A percentile compares a stretch with the other conserved stretches of the same genome.
Evolutionary conservation across 495 filamentous ascomycete species (phyloP).

Genomic region (Trichoderma reesei): DNA sequence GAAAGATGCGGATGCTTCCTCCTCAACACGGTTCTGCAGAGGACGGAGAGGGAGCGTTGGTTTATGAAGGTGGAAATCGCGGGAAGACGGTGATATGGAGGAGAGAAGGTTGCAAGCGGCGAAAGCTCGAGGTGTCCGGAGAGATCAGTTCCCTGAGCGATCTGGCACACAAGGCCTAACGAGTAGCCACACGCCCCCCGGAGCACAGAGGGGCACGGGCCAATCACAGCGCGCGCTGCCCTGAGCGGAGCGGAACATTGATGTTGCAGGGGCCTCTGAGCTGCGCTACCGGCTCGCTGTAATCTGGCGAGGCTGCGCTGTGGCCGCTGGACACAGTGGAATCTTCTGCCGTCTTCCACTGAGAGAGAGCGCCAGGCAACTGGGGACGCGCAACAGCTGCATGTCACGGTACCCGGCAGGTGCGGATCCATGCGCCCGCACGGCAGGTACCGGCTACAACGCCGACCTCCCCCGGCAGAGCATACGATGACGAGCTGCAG

Average conservation of each 20-base stretch:
- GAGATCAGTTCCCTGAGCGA: not conserved
- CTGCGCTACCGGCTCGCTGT: not conserved
- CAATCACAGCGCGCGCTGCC: slow-evolving; percentile 8
- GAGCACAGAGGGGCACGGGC: slow-evolving; percentile 5
- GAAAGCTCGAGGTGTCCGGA: slow-evolving; percentile 7
- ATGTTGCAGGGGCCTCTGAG: slow-evolving; percentile 2
- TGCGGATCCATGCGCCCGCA: too few relatives aligned
- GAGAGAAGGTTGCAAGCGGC: slow-evolving; percentile 4
- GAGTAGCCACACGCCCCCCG: not conserved
- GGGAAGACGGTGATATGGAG: slow-evolving; percentile 1
- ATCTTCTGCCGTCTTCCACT: slow-evolving; percentile 8
- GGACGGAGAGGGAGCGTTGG: not conserved
- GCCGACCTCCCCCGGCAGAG: not conserved
- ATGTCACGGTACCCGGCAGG: too few relatives aligned
- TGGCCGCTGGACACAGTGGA: not conserved
- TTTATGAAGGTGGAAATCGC: not conserved
- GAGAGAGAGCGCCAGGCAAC: slow-evolving; percentile 6
- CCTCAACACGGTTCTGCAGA: not conserved
- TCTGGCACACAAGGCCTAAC: slow-evolving; percentile 7
- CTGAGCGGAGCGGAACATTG: slow-evolving; percentile 11
- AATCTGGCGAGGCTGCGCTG: not conserved
- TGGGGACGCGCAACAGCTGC: slow-evolving; percentile 6
- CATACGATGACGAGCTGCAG: not conserved
- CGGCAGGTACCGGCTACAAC: not conserved
- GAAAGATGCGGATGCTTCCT: not conserved